Evolutionary conservation across 1,284 basidiomycete species (phyloP).

Genomic region (Vanrija sp.): DNA sequence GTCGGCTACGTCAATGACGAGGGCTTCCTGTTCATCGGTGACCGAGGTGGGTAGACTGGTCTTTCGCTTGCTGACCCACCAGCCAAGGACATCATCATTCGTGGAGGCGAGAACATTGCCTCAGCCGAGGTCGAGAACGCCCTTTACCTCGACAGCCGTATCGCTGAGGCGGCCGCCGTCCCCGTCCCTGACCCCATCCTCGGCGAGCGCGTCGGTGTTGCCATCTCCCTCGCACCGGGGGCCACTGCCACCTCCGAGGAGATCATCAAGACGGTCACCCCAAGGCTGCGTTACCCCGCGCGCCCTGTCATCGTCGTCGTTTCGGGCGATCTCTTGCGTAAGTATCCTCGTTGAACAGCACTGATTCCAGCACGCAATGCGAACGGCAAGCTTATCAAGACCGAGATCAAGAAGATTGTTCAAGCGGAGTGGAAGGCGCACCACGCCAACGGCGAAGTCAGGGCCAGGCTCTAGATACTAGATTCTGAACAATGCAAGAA

Average conservation of each 20-base stretch:
- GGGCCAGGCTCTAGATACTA: conserved; percentile 11
- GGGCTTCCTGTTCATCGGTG: conserved; percentile 37
- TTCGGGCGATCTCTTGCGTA: conserved; percentile 10
- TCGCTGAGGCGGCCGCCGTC: conserved; percentile 38
- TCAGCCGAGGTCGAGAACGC: conserved; percentile 43
- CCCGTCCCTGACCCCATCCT: conserved; percentile 34
- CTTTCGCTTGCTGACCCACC: neutral
- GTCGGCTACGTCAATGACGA: conserved; percentile 34
- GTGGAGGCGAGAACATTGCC: conserved; percentile 42
- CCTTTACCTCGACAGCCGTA: conserved; percentile 28
- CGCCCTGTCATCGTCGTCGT: conserved; percentile 14
- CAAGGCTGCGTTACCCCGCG: conserved; percentile 11
- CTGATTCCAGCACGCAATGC: conserved; percentile 7
- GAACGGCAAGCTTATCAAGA: conserved; percentile 15
- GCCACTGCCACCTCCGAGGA: conserved; percentile 4
- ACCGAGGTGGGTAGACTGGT: conserved; percentile 14
- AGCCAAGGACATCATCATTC: conserved; percentile 40
- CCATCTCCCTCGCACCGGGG: conserved; percentile 25
- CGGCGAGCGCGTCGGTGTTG: conserved; percentile 40
- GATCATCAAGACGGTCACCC: conserved; percentile 6
- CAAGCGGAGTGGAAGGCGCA: conserved; percentile 23
- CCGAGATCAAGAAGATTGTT: conserved; percentile 15
- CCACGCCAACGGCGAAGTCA: neutral
- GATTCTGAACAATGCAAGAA: neutral
- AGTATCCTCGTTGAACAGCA: neutral